Conservation (phyloP, 768 basidiomycete species). For the Agrocybe pediades region DNA sequence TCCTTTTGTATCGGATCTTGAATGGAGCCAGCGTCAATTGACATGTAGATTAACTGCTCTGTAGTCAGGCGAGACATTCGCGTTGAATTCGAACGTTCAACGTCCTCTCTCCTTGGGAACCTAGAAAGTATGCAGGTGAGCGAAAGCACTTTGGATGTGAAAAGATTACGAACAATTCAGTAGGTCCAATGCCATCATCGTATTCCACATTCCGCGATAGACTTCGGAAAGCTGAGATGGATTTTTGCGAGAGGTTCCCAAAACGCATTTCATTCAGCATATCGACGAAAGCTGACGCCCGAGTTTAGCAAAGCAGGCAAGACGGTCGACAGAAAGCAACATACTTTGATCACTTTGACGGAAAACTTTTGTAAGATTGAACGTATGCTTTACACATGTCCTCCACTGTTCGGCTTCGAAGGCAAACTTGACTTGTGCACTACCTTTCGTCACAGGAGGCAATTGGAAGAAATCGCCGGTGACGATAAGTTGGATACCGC, state of each 20-base stretch:
- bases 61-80: constrained; percentile 67
- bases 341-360: constrained; percentile 88
- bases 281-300: constrained; percentile 74
- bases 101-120: constrained; percentile 91
- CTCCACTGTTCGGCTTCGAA: constrained; percentile 88
- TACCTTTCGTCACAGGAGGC: constrained; percentile 81
- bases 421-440: constrained; percentile 73
- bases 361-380: constrained; percentile 95
- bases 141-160: neutral
- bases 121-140: constrained; percentile 38
- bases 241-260: constrained; percentile 64
- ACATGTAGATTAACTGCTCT: constrained; percentile 50
- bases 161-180: constrained; percentile 71
- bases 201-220: constrained; percentile 75
- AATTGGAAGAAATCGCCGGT: constrained; percentile 99
- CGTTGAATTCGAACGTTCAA: constrained; percentile 77
- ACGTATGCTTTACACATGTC: constrained; percentile 73
- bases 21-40: constrained; percentile 67
- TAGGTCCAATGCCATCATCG: constrained; percentile 82
- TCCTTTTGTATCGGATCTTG: constrained; percentile 57
- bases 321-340: constrained; percentile 18
- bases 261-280: constrained; percentile 99
- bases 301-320: neutral
- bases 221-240: constrained; percentile 68
- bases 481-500: constrained; percentile 94